Evolutionary conservation across 176 grass and related monocot genomes (phyloP), one percentile per base, ranked within the genome.

Genomic region (Zizania latifolia): DNA sequence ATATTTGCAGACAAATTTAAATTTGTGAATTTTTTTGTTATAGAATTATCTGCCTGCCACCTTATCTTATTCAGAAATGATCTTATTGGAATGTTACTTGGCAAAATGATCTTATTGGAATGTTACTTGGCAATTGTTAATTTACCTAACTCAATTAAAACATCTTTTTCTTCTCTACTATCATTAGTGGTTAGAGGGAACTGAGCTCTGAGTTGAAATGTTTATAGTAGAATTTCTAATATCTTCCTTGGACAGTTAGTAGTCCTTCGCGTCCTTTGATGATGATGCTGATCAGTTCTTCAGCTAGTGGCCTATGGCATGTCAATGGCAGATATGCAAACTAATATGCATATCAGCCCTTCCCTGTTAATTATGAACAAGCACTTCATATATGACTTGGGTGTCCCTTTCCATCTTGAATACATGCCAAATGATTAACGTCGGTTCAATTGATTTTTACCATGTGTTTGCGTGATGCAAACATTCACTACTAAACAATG

Each of bases 341-440:
- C n/a, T n/a, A 45, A 45, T 17, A 50, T 50, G 6, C 17, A 50
- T 46, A 46, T 43, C 5, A 43, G 12, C 10, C 2, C 0, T 15
- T 13, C 40, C 12, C 40, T 43, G 1, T 43, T 12, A 43, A 14
- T 43, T 15, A n/a, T n/a, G n/a, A n/a, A n/a, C n/a, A n/a, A n/a
- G n/a, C n/a, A n/a, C n/a, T n/a, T n/a, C n/a, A n/a, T n/a, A n/a
- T 30, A 33, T 35, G 17, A 62, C 15, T 14, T 32, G 13, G 4
- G 27, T n/a, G n/a, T n/a, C n/a, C n/a, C n/a, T n/a, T 76, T 22
- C 72, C 40, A 59, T 68, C 30, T 59, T 74, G n/a, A n/a, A 77
- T 62, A 34, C 40, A 60, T 61, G 24, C 33, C 17, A 58, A 58
- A 55, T n/a, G 6, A 16, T 70, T 60, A 65, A 28, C 17, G 6